Percentiles rank a stretch among this genome's conserved stretches.
Evolutionary conservation across 305 asterid species (phyloP).

Genomic region (Fraxinus paxiana): DNA sequence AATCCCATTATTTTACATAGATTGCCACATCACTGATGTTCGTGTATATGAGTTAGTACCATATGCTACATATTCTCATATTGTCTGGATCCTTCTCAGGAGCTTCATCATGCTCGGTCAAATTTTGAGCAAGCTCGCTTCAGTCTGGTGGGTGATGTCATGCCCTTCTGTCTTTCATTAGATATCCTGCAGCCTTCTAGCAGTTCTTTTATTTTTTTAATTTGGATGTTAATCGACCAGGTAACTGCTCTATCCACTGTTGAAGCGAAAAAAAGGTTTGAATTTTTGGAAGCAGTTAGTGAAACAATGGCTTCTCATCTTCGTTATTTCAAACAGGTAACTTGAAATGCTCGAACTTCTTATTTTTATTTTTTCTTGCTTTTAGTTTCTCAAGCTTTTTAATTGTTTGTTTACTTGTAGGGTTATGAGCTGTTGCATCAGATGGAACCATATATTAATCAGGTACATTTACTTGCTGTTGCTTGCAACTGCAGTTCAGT

Average conservation of each 20-base stretch:
- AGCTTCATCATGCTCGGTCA: constrained; percentile 88
- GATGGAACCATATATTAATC: constrained; percentile 99
- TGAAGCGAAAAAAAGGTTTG: constrained; percentile 97
- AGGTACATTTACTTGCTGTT: constrained; percentile 40
- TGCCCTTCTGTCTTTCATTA: constrained; percentile 10
- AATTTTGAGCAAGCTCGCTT: constrained; percentile 97
- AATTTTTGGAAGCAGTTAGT: constrained; percentile 96
- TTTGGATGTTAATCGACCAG: constrained; percentile 42
- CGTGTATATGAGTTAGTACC: not conserved
- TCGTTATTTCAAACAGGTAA: constrained; percentile 97
- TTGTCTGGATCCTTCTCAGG: constrained; percentile 50
- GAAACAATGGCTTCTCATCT: constrained; percentile 99
- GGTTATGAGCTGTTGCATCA: constrained; percentile 98
- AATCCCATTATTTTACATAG: not conserved
- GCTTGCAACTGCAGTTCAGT: constrained; percentile 18
- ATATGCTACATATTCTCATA: constrained; percentile 22
- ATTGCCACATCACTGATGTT: not conserved
- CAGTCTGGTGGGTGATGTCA: constrained; percentile 58
- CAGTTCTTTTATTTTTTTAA: not conserved
- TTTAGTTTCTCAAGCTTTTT: constrained; percentile 20
- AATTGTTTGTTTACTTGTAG: constrained; percentile 38
- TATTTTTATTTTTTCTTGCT: constrained; percentile 16
- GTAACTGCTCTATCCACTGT: constrained; percentile 85
- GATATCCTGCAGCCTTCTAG: constrained; percentile 13
- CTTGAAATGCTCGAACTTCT: constrained; percentile 10